phyloP scores from a whole-genome alignment of 495 filamentous ascomycete species.

The Daldinia childiae region DNA sequence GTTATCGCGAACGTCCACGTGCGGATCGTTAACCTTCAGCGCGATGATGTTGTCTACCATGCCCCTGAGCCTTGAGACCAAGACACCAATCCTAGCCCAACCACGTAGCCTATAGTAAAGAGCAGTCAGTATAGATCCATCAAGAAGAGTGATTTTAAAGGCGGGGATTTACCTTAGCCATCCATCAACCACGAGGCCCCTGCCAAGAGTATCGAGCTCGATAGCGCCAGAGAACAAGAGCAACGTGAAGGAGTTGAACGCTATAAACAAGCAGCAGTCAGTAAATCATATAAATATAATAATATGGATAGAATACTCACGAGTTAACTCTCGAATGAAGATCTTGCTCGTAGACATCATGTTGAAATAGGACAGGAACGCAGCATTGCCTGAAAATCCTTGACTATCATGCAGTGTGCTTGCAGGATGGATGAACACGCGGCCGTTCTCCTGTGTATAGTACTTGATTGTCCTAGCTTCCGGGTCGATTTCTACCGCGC shows the following conservation, averaged over 20 bases:
- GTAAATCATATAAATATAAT: slow-evolving; percentile 5
- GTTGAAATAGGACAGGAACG: slow-evolving; percentile 84
- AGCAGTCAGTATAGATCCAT: background rate
- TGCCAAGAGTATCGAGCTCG: slow-evolving; percentile 83
- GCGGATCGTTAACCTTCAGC: slow-evolving; percentile 79
- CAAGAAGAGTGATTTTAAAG: background rate
- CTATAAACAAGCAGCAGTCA: slow-evolving; percentile 51
- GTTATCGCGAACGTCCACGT: slow-evolving; percentile 63
- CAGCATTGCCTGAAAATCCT: slow-evolving; percentile 70
- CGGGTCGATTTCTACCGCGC: slow-evolving; percentile 90
- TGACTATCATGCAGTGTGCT: slow-evolving; percentile 87
- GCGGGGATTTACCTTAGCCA: slow-evolving; percentile 70
- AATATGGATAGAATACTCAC: slow-evolving; percentile 58
- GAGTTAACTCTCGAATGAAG: slow-evolving; percentile 88
- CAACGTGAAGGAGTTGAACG: slow-evolving; percentile 89
- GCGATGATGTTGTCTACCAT: slow-evolving; percentile 88
- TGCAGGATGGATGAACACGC: slow-evolving; percentile 91
- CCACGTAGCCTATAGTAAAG: slow-evolving; percentile 67
- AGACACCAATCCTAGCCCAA: slow-evolving; percentile 93
- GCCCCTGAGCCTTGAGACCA: slow-evolving; percentile 81
- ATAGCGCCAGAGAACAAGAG: slow-evolving; percentile 91
- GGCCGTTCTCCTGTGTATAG: slow-evolving; percentile 83
- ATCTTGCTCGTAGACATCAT: slow-evolving; percentile 92
- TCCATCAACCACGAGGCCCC: slow-evolving; percentile 90
- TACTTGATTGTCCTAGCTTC: slow-evolving; percentile 92